Percentiles rank a stretch among this genome's conserved stretches.
These are phyloP conservation scores for Balansia obtecta DNA, from an alignment of 2,329 filamentous ascomycete species.

Conservation along the genomic window DNA sequence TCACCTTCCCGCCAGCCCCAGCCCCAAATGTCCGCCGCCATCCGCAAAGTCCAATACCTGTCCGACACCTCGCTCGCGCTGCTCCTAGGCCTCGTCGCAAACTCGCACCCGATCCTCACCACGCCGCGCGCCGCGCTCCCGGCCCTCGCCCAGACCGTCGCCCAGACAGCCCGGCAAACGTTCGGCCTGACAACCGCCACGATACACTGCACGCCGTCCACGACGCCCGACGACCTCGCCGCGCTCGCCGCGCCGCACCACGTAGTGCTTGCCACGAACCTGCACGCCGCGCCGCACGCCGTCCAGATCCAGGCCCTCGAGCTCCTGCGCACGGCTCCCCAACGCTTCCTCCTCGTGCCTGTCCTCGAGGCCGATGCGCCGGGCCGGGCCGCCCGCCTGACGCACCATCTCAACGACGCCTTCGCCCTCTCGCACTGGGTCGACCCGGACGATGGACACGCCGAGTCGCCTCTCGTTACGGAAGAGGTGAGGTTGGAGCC, in stretches of 20 bases:
- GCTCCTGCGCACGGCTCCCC: conserved; percentile 69
- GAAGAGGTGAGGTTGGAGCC: conserved; percentile 13
- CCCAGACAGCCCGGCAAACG: conserved; percentile 54
- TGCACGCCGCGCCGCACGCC: conserved; percentile 58
- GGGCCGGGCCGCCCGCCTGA: conserved; percentile 33
- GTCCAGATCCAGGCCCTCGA: conserved; percentile 74
- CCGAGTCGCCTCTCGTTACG: conserved; percentile 36
- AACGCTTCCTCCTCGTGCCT: conserved; percentile 68
- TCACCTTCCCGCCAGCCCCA: too few relatives aligned
- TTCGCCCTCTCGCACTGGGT: conserved; percentile 87
- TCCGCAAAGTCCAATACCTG: conserved; percentile 63
- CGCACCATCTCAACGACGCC: conserved; percentile 59
- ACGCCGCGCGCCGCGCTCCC: conserved; percentile 50
- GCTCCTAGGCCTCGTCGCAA: conserved; percentile 66
- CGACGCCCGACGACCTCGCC: conserved; percentile 71
- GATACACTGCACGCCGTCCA: conserved; percentile 59
- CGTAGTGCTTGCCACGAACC: conserved; percentile 70
- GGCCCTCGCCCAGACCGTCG: conserved; percentile 61
- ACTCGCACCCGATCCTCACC: conserved; percentile 83
- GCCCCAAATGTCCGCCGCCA: background rate
- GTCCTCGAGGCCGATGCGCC: conserved; percentile 42
- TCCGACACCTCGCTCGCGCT: conserved; percentile 81
- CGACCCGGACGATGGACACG: conserved; percentile 57
- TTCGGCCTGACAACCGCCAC: conserved; percentile 62
- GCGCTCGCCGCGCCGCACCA: conserved; percentile 59